Evolutionary conservation across 257 asterid species (phyloP).

Genomic region (Solanum appendiculatum): DNA sequence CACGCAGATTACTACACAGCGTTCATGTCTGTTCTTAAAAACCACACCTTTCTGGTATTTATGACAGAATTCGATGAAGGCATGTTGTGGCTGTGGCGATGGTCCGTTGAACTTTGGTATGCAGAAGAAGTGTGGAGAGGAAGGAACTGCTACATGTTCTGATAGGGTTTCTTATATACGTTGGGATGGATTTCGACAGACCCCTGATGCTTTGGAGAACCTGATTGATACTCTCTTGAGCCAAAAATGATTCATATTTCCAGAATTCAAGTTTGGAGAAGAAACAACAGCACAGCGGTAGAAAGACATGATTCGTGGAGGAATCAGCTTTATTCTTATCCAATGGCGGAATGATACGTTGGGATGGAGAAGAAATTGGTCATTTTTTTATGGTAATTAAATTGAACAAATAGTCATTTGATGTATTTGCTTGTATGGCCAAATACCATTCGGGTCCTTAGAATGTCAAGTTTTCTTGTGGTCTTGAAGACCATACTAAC

Average conservation of each 20-base stretch:
- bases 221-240: not conserved
- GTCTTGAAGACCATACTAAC: no score
- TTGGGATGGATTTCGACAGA: not conserved
- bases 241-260: not conserved
- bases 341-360: not conserved
- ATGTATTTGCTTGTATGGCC: no score
- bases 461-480: no score
- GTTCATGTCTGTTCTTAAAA: not conserved
- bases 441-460: no score
- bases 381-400: no score
- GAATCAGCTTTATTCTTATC: not conserved
- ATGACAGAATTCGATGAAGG: not conserved
- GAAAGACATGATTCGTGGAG: not conserved
- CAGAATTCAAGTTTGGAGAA: not conserved
- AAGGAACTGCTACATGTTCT: no score
- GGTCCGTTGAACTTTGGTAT: not conserved
- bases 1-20: not conserved
- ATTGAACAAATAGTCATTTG: no score
- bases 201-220: not conserved
- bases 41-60: not conserved
- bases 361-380: no score
- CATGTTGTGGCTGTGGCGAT: not conserved
- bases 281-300: not conserved
- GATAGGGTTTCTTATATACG: no score
- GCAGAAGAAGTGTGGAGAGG: no score